Percentiles rank a stretch among this genome's conserved stretches.
Conservation (phyloP, 1,284 basidiomycete species). For the Tilletia walkeri region DNA sequence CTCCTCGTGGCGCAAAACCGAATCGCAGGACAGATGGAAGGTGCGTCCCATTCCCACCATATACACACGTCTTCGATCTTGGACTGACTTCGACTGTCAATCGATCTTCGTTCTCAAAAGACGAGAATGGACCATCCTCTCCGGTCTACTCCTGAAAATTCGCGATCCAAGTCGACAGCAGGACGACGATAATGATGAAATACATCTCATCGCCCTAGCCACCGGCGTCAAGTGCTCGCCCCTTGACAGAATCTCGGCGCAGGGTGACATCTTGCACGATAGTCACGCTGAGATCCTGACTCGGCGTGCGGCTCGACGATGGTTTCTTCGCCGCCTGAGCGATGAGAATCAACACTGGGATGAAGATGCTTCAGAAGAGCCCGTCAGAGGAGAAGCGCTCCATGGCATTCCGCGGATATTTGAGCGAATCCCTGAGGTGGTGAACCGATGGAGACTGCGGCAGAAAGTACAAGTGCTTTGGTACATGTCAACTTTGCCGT, state of each 20-base stretch:
- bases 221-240: slow-evolving; percentile 88
- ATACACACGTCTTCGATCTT: neutral
- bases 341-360: slow-evolving; percentile 42
- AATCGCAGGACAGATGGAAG: slow-evolving; percentile 27
- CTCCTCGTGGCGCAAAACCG: slow-evolving; percentile 35
- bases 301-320: slow-evolving; percentile 73
- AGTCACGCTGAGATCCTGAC: slow-evolving; percentile 87
- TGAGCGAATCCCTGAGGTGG: slow-evolving; percentile 44
- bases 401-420: slow-evolving; percentile 55
- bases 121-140: slow-evolving; percentile 41
- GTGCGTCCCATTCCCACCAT: slow-evolving; percentile 10
- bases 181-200: neutral
- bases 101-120: slow-evolving; percentile 1
- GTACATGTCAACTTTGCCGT: slow-evolving; percentile 86
- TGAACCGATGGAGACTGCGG: slow-evolving; percentile 61
- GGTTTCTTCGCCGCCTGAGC: slow-evolving; percentile 71
- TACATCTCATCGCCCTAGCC: slow-evolving; percentile 69
- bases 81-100: neutral
- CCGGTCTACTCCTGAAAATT: slow-evolving; percentile 27
- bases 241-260: slow-evolving; percentile 63
- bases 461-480: slow-evolving; percentile 65
- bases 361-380: neutral
- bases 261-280: slow-evolving; percentile 83
- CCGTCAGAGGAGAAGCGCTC: slow-evolving; percentile 24
- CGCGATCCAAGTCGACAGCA: neutral